These are phyloP conservation scores for Wickerhamiella kurtzmanii DNA, from an alignment of 805 yeast species.

Conservation along the genomic window DNA sequence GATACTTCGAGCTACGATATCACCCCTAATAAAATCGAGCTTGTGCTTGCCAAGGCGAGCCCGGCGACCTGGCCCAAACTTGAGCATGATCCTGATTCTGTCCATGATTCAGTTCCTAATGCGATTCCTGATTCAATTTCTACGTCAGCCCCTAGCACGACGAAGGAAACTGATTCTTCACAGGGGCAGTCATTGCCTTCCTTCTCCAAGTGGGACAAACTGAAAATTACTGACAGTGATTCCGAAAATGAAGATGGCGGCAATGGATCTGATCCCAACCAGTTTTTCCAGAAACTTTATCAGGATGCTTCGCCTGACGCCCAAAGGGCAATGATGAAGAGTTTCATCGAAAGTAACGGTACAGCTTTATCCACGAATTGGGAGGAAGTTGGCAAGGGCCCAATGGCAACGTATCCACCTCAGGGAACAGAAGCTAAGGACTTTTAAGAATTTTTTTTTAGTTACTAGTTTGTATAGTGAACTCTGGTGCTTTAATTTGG, in stretches of 20 bases:
- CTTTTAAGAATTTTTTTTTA: conserved; percentile 18
- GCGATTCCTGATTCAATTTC: not conserved
- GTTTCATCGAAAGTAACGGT: conserved; percentile 85
- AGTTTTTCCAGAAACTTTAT: conserved; percentile 64
- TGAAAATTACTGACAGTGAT: conserved; percentile 21
- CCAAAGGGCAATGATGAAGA: conserved; percentile 90
- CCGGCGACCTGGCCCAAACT: conserved; percentile 20
- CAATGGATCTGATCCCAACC: conserved; percentile 33
- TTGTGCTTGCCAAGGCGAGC: conserved; percentile 39
- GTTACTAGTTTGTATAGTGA: not conserved
- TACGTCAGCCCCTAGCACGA: not conserved
- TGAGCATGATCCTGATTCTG: not conserved
- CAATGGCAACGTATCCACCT: conserved; percentile 59
- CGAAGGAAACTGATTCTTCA: not conserved
- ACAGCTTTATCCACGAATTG: conserved; percentile 89
- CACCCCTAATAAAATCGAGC: conserved; percentile 62
- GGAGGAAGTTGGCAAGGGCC: conserved; percentile 63
- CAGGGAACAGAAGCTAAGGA: conserved; percentile 52
- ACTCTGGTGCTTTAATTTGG: not conserved
- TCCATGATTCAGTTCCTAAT: no score
- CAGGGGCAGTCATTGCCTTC: no score
- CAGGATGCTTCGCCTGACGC: conserved; percentile 77
- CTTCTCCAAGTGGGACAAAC: conserved; percentile 53
- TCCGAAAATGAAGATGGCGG: conserved; percentile 33
- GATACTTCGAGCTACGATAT: conserved; percentile 35